A percentile compares a stretch with the other conserved stretches of the same genome.
Conservation (phyloP, 805 yeast species). For the Monosporozyma aquatica region DNA sequence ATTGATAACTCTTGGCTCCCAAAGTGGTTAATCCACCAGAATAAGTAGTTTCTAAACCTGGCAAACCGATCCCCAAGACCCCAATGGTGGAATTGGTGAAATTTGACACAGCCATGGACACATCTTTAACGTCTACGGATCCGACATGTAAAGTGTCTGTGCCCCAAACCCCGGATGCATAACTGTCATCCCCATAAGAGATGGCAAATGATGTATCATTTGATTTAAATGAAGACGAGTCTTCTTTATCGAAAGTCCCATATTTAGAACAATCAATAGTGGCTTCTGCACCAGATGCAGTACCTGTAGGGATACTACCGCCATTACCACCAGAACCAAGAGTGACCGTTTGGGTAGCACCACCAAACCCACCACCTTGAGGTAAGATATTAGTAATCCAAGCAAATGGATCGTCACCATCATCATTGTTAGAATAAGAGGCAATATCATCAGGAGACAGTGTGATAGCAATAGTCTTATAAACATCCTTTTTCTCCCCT, state of each 20-base stretch:
- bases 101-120: slow-evolving; percentile 26
- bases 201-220: slow-evolving; percentile 34
- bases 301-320: slow-evolving; percentile 33
- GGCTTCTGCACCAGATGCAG: neutral
- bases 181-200: slow-evolving; percentile 42
- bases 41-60: slow-evolving; percentile 55
- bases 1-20: slow-evolving; percentile 3
- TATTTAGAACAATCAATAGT: slow-evolving; percentile 28
- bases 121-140: slow-evolving; percentile 36
- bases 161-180: slow-evolving; percentile 48
- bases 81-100: slow-evolving; percentile 31
- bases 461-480: neutral
- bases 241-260: slow-evolving; percentile 32
- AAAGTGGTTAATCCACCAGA: slow-evolving; percentile 17
- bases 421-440: no score
- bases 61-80: slow-evolving; percentile 44
- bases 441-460: neutral
- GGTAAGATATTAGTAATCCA: neutral
- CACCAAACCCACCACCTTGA: neutral
- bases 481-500: neutral
- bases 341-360: neutral
- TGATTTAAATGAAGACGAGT: slow-evolving; percentile 29
- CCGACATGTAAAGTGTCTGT: slow-evolving; percentile 34
- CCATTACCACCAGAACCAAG: slow-evolving; percentile 25
- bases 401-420: neutral